Evolutionary conservation across 2,329 filamentous ascomycete species (phyloP).

Genomic region (Botryotinia globosa): DNA sequence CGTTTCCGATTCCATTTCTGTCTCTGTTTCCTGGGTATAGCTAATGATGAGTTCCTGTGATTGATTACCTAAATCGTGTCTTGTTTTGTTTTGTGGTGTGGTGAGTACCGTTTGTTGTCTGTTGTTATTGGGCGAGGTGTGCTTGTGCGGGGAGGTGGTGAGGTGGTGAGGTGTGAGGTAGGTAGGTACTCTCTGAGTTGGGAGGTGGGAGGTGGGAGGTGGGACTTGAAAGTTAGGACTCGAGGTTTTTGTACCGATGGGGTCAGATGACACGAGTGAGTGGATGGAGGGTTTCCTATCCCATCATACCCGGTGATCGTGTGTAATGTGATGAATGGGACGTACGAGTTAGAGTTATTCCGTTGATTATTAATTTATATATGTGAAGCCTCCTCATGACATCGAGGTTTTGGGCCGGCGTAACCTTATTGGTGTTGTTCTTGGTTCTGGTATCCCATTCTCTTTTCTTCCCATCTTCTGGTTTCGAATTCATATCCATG

Average conservation of each 20-base stretch:
- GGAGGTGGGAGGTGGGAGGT: too few species aligned
- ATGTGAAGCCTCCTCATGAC: not conserved
- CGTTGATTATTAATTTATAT: not conserved
- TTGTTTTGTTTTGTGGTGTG: too few species aligned
- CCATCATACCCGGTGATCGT: not conserved
- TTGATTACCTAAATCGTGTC: not conserved
- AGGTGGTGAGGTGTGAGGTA: too few species aligned
- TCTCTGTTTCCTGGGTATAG: not conserved
- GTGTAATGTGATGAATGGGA: not conserved
- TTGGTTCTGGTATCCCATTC: not conserved
- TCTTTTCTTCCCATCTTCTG: not conserved
- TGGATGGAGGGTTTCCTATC: not conserved
- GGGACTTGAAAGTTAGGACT: not conserved
- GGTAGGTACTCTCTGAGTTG: not conserved
- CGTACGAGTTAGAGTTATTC: not conserved
- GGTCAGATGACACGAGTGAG: not conserved
- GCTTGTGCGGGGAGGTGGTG: too few species aligned
- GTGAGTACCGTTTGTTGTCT: not conserved
- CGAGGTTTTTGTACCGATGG: not conserved
- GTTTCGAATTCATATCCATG: too few species aligned
- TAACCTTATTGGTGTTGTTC: not conserved
- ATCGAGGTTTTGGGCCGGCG: conserved; percentile 2
- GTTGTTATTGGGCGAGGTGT: not conserved
- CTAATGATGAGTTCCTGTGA: not conserved
- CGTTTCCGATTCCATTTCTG: not conserved